These are phyloP conservation scores for Rauvolfia tetraphylla DNA, from an alignment of 257 asterid species.

Conservation along the genomic window DNA sequence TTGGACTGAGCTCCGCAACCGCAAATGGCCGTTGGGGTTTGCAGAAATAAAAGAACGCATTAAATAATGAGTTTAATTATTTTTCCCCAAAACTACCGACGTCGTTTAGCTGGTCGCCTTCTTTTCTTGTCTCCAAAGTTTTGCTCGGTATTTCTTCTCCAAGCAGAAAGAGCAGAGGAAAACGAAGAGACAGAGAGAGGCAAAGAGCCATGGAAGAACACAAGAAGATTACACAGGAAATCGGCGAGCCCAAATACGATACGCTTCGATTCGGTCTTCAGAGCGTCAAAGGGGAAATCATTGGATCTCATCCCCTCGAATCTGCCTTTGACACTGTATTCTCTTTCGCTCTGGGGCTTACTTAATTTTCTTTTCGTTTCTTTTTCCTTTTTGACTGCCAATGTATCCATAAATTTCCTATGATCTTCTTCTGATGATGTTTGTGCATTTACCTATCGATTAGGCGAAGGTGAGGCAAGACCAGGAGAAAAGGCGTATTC, in stretches of 20 bases:
- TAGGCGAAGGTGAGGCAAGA: slow-evolving; percentile 56
- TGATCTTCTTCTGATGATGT: background rate
- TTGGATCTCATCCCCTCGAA: slow-evolving; percentile 83
- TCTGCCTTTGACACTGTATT: slow-evolving; percentile 56
- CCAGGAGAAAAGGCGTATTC: slow-evolving; percentile 40
- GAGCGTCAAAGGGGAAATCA: slow-evolving; percentile 79
- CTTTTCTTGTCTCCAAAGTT: slow-evolving; percentile 19
- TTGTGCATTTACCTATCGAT: slow-evolving; percentile 6
- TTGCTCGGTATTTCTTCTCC: background rate
- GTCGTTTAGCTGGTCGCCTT: background rate
- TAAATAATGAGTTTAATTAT: no score
- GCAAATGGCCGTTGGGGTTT: no score
- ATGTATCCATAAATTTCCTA: background rate
- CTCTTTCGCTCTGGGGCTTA: background rate
- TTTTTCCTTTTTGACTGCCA: background rate
- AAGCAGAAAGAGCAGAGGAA: background rate
- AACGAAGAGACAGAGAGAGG: background rate
- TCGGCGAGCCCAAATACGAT: slow-evolving; percentile 30
- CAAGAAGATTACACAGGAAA: slow-evolving; percentile 26
- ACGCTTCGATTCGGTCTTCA: slow-evolving; percentile 58
- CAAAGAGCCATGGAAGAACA: slow-evolving; percentile 19
- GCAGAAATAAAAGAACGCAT: no score
- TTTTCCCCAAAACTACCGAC: no score
- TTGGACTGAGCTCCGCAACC: no score
- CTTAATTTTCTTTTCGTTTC: background rate